Base-by-base conservation (phyloP, 2,329 filamentous ascomycete genomes). In the Thermoascus crustaceus region DNA sequence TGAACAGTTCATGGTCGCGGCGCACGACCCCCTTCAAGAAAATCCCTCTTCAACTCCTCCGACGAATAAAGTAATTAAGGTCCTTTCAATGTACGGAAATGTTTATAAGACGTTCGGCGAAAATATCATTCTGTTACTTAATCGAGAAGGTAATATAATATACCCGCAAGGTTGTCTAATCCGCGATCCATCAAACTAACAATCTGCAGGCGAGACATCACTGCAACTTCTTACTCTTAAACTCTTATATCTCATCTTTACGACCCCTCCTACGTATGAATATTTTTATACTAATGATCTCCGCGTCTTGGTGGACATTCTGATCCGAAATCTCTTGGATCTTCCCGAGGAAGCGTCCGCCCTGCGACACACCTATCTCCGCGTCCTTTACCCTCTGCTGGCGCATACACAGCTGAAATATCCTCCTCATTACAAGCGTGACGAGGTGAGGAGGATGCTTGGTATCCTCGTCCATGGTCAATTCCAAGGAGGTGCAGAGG, bases 281-380 rank as follows among this genome's bases (percentile, higher is more conserved):
- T 98, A 96, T 62, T 98, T 98, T 56, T 98, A 96, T 61, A 95
- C 87, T 18, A 98, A 98, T 56, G 91, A 98, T 54, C 71, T 98
- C 19, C 84, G 86, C 39, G 91, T 98, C 4, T 75, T 98, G 10
- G 73, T 96, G 30, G 91, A 98, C 54, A 91, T 98, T 45, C 87
- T 98, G 39, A 85, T 98, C 41, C 84, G 91, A 27, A 98, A 98
- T 53, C 71, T 98, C n/a, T 78, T 96, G 51, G 91, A 98, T 57
- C 71, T 98, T 6, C 91, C 93, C 0, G 82, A 89, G 51, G 89
- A 94, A 55, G 78, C 69, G 7, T 49, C 58, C 9, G 66, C 76
- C 2, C 68, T 98, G 38, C 78, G 89, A 23, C 91, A 98, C 58
- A 98, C 91, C 3, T 98, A 98, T 56, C 73, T 98, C 4, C 80